A percentile compares a stretch with the other conserved stretches of the same genome.
phyloP scores from a whole-genome alignment of 2,329 filamentous ascomycete species.

The Rhynchosporium agropyri region DNA sequence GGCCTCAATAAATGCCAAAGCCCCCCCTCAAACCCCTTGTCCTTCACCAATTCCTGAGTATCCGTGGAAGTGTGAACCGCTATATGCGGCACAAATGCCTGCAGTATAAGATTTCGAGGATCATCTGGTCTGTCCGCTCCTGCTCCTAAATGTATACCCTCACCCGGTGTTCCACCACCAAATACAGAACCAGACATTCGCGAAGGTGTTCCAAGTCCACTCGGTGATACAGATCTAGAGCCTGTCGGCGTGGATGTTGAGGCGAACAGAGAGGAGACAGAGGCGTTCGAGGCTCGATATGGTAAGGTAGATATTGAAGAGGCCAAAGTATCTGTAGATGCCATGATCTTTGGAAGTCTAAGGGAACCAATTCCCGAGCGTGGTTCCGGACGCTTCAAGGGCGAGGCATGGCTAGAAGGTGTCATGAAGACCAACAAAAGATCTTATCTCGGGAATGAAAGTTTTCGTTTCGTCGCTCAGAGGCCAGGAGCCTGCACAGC shows the following conservation, averaged over 20 bases:
- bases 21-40: slow-evolving; percentile 83
- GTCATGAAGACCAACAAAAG: slow-evolving; percentile 59
- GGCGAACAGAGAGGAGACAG: slow-evolving; percentile 64
- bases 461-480: slow-evolving; percentile 33
- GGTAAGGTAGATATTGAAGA: slow-evolving; percentile 54
- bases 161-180: slow-evolving; percentile 45
- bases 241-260: slow-evolving; percentile 68
- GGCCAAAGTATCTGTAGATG: slow-evolving; percentile 49
- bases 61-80: slow-evolving; percentile 86
- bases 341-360: slow-evolving; percentile 63
- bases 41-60: slow-evolving; percentile 75
- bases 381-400: slow-evolving; percentile 58
- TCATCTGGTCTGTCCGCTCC: slow-evolving; percentile 44
- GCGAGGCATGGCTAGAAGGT: slow-evolving; percentile 66
- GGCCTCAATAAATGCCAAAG: slow-evolving; percentile 85
- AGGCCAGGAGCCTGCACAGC: slow-evolving; percentile 47
- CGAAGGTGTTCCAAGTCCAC: slow-evolving; percentile 60
- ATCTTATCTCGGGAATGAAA: slow-evolving; percentile 18
- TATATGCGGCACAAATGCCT: slow-evolving; percentile 86
- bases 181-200: slow-evolving; percentile 61
- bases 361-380: slow-evolving; percentile 55
- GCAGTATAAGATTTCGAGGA: slow-evolving; percentile 69
- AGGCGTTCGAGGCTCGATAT: slow-evolving; percentile 57
- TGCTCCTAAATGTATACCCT: slow-evolving; percentile 37
- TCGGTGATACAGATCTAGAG: slow-evolving; percentile 69